phyloP scores from a whole-genome alignment of 2,329 filamentous ascomycete species.

The Fusarium fracticaudum region DNA sequence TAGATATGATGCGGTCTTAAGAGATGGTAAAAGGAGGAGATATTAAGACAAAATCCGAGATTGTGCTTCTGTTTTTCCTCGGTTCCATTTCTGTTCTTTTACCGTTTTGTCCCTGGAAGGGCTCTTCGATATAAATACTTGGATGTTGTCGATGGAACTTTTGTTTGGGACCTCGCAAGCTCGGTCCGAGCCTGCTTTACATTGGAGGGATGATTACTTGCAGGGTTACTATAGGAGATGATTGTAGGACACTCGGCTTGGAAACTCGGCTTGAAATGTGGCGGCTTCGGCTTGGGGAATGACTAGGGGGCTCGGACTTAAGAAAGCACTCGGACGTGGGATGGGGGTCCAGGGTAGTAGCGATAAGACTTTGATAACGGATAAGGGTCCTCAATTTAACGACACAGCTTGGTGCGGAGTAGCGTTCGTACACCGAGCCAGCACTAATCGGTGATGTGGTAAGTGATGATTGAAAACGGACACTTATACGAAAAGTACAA shows the following conservation, averaged over 20 bases:
- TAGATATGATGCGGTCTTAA: background rate
- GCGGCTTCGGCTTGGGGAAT: background rate
- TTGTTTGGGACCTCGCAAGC: background rate
- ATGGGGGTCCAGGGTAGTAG: background rate
- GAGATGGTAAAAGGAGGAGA: background rate
- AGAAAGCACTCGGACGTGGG: background rate
- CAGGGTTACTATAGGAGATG: fast-evolving
- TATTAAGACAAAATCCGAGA: too few relatives aligned
- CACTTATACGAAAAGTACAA: background rate
- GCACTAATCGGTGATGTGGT: fast-evolving
- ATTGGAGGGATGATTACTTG: background rate
- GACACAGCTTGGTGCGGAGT: background rate
- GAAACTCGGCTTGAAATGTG: background rate
- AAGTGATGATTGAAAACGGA: background rate
- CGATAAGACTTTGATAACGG: background rate
- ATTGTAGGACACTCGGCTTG: background rate
- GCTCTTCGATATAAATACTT: background rate
- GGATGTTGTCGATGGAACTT: background rate
- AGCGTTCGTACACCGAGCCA: background rate
- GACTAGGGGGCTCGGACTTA: background rate
- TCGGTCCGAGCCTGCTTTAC: background rate
- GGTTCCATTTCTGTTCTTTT: fast-evolving
- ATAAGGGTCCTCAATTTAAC: background rate
- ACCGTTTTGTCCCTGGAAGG: background rate
- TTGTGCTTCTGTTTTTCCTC: background rate